Percentiles rank a stretch among this genome's conserved stretches.
Conservation (phyloP, 371 early-diverging fungal genomes). For the Cokeromyces recurvatus region DNA sequence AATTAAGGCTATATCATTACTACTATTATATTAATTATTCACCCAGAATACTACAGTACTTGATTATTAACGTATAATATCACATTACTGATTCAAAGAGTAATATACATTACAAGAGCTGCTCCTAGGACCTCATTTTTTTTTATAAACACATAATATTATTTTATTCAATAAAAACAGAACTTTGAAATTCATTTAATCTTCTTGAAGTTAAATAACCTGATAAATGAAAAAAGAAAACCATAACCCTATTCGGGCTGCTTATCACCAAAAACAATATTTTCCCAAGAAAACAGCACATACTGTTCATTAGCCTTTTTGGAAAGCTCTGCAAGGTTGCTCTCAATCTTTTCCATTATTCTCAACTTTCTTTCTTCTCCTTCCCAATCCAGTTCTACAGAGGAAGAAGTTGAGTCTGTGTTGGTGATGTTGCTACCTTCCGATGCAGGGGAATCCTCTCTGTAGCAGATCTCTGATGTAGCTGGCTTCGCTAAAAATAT, state of each 20-base stretch:
- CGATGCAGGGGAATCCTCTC: constrained; percentile 6
- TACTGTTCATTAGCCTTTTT: constrained; percentile 7
- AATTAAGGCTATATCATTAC: too few relatives aligned
- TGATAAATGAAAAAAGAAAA: constrained; percentile 5
- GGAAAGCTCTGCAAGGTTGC: constrained; percentile 7
- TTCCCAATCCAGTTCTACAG: constrained; percentile 9
- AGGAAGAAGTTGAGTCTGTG: constrained; percentile 7
- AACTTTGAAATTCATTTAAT: neutral
- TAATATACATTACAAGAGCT: constrained; percentile 3
- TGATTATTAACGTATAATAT: too few relatives aligned
- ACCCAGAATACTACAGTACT: too few relatives aligned
- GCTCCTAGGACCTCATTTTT: constrained; percentile 5
- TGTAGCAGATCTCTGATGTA: constrained; percentile 9
- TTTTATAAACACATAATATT: constrained; percentile 1
- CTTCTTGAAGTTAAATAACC: neutral
- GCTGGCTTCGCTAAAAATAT: constrained; percentile 8
- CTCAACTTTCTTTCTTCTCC: constrained; percentile 6
- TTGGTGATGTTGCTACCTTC: constrained; percentile 7
- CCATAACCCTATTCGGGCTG: constrained; percentile 7
- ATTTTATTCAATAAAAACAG: neutral
- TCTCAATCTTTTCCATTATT: constrained; percentile 9
- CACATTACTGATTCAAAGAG: neutral
- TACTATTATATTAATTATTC: too few relatives aligned
- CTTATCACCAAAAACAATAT: constrained; percentile 8
- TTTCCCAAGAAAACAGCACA: constrained; percentile 4